Evolutionary conservation across 345 rosid species (phyloP).

Genomic region (Ceriops zippeliana): DNA sequence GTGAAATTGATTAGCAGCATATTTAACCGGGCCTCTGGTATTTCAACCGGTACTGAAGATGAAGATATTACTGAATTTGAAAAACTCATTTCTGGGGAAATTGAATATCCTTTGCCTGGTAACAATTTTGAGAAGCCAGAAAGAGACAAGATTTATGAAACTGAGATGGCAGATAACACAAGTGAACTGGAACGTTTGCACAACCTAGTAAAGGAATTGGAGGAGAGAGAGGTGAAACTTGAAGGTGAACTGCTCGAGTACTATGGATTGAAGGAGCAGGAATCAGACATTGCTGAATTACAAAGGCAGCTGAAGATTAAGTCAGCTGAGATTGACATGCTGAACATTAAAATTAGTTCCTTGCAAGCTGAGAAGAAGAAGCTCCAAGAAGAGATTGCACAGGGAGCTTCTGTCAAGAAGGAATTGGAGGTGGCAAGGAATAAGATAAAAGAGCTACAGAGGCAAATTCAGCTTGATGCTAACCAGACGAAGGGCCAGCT

Average conservation of each 20-base stretch:
- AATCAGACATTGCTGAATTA: conserved; percentile 62
- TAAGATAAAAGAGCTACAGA: conserved; percentile 84
- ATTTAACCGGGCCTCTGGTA: conserved; percentile 46
- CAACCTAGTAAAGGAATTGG: conserved; percentile 65
- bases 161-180: conserved; percentile 68
- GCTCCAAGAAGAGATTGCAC: conserved; percentile 71
- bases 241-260: conserved; percentile 91
- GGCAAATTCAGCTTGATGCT: conserved; percentile 90
- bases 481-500: conserved; percentile 92
- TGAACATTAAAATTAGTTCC: conserved; percentile 80
- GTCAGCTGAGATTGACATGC: conserved; percentile 88
- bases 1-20: conserved; percentile 88
- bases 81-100: conserved; percentile 73
- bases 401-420: conserved; percentile 47
- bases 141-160: conserved; percentile 54
- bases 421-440: conserved; percentile 76
- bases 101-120: conserved; percentile 60
- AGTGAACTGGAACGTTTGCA: conserved; percentile 74
- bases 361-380: conserved; percentile 83
- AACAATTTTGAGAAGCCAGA: conserved; percentile 50
- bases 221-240: conserved; percentile 91
- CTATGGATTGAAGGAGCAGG: conserved; percentile 91
- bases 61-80: conserved; percentile 78
- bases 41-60: conserved; percentile 43
- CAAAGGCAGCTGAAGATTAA: conserved; percentile 92